Evolutionary conservation across 352 stramenopile genomes (phyloP).

Genomic region (Globisporangium canariense): DNA sequence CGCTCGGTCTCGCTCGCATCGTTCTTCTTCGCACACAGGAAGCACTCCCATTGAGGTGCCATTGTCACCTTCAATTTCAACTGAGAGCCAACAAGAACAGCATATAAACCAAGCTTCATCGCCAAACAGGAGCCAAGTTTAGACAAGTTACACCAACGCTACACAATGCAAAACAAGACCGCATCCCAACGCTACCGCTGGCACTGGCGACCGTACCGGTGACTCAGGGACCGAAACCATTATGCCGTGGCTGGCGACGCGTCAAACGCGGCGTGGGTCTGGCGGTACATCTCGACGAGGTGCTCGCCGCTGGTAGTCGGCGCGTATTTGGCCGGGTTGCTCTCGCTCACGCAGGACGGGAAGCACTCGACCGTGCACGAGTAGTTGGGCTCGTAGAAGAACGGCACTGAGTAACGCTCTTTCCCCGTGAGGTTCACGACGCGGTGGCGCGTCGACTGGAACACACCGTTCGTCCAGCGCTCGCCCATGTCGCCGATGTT

Average conservation of each 20-base stretch:
- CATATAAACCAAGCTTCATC: background rate
- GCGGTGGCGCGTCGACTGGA: slow-evolving; percentile 64
- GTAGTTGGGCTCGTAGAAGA: slow-evolving; percentile 80
- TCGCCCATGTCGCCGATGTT: slow-evolving; percentile 79
- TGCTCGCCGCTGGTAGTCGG: slow-evolving; percentile 74
- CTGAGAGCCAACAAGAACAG: background rate
- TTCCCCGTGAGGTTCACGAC: slow-evolving; percentile 56
- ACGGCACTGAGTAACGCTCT: slow-evolving; percentile 74
- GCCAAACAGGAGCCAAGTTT: slow-evolving; percentile 3
- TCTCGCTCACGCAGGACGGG: slow-evolving; percentile 45
- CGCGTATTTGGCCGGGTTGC: slow-evolving; percentile 49
- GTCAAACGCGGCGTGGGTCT: slow-evolving; percentile 65
- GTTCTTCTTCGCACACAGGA: slow-evolving; percentile 16
- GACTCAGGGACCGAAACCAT: background rate
- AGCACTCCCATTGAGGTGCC: slow-evolving; percentile 7
- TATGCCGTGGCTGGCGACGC: slow-evolving; percentile 1
- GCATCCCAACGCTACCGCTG: too few relatives aligned
- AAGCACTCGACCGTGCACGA: slow-evolving; percentile 62
- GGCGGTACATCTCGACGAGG: slow-evolving; percentile 70
- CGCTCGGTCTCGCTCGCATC: background rate
- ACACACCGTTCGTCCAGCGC: slow-evolving; percentile 66
- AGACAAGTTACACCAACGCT: background rate
- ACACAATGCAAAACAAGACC: background rate
- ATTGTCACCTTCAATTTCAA: background rate
- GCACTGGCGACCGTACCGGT: too few relatives aligned